phyloP scores from a whole-genome alignment of 2,329 filamentous ascomycete species.

The Talaromyces albobiverticillius region DNA sequence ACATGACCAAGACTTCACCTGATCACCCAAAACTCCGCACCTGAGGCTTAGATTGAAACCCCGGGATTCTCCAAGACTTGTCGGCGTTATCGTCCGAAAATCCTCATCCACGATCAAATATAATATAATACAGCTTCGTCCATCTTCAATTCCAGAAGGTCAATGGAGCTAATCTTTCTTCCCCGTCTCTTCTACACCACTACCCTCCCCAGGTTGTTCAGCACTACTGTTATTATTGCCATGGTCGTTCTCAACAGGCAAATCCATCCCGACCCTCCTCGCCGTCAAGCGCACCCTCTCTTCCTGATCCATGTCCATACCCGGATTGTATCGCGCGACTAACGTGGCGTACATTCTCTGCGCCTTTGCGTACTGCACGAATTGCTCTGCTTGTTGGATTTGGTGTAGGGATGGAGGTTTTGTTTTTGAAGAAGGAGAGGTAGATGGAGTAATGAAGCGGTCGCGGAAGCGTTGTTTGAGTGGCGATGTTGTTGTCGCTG shows the following conservation, averaged over 20 bases:
- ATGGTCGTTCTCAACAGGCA: conserved; percentile 63
- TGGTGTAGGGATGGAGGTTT: conserved; percentile 22
- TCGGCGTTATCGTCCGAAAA: too few relatives aligned
- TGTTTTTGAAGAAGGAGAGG: conserved; percentile 25
- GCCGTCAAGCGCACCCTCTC: conserved; percentile 82
- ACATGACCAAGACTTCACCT: too few relatives aligned
- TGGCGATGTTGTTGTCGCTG: conserved; percentile 23
- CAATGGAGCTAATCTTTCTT: background rate
- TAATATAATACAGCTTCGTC: too few relatives aligned
- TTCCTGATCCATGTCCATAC: conserved; percentile 80
- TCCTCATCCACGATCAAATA: too few relatives aligned
- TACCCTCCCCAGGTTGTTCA: background rate
- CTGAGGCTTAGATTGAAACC: too few relatives aligned
- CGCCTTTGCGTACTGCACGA: conserved; percentile 75
- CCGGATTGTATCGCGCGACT: conserved; percentile 89
- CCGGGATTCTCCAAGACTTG: too few relatives aligned
- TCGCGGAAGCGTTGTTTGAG: conserved; percentile 68
- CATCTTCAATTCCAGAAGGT: too few relatives aligned
- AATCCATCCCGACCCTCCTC: conserved; percentile 81
- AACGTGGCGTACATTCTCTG: conserved; percentile 79
- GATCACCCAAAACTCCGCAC: too few relatives aligned
- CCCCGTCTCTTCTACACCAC: background rate
- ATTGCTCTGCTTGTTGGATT: conserved; percentile 66
- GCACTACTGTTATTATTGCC: background rate
- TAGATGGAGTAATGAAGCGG: conserved; percentile 47